Percentiles rank a stretch among this genome's conserved stretches.
Evolutionary conservation across 2,329 filamentous ascomycete genomes (phyloP).

Genomic region (Trichoderma koningiopsis): DNA sequence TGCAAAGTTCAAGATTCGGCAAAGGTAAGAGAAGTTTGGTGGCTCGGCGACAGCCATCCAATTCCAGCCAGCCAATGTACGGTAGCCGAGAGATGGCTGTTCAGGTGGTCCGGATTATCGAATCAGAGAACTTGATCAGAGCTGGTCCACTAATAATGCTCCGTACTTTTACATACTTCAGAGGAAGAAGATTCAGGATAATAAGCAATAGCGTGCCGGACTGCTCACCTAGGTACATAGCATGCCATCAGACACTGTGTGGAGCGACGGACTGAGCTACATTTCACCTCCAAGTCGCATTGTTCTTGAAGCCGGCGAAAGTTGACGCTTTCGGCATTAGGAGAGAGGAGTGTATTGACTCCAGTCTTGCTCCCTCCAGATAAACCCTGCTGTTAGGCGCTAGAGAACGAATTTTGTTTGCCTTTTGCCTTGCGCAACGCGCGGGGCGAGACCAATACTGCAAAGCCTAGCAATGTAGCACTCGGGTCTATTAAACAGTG

Average conservation of each 20-base stretch:
- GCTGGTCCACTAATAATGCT: constrained; percentile 10
- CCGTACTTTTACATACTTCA: background rate
- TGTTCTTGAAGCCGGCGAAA: constrained; percentile 2
- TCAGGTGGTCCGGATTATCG: constrained; percentile 3
- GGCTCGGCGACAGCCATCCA: constrained; percentile 14
- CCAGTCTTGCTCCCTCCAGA: background rate
- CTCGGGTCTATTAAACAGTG: constrained; percentile 10
- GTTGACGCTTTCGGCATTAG: constrained; percentile 8
- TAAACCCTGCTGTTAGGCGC: constrained; percentile 2
- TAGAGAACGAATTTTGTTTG: constrained; percentile 12
- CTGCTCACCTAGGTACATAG: constrained; percentile 4
- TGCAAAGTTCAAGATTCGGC: constrained; percentile 12
- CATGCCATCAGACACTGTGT: constrained; percentile 5
- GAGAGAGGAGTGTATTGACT: background rate
- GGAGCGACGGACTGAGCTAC: background rate
- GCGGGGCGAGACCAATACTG: constrained; percentile 12
- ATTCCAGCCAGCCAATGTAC: constrained; percentile 15
- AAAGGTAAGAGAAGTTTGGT: constrained; percentile 13
- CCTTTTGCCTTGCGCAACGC: constrained; percentile 17
- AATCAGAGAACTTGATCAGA: constrained; percentile 5
- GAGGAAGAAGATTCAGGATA: background rate
- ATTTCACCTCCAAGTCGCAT: background rate
- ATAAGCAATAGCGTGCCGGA: constrained; percentile 8
- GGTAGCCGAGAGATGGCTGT: constrained; percentile 13
- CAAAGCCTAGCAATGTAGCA: background rate